Conservation (phyloP, 1,284 basidiomycete genomes). For the Leccinum solheimii region DNA sequence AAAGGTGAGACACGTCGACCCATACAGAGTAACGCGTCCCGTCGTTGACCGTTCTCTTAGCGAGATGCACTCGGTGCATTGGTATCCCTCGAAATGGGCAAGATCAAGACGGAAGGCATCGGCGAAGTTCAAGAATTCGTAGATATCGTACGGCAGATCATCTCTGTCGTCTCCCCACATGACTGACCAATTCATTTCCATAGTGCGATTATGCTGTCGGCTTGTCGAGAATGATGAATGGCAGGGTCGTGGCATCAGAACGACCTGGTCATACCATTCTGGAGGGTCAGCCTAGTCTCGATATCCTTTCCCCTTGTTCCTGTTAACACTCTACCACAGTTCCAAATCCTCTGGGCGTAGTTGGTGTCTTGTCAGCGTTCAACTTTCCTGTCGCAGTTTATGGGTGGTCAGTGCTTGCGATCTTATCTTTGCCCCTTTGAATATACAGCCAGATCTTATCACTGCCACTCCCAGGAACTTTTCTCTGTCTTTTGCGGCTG, state of each 20-base stretch:
- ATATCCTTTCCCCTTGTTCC: constrained; percentile 5
- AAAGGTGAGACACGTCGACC: constrained; percentile 52
- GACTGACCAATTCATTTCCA: constrained; percentile 11
- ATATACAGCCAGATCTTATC: constrained; percentile 7
- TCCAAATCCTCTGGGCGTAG: constrained; percentile 89
- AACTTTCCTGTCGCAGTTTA: constrained; percentile 94
- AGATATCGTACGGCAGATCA: constrained; percentile 67
- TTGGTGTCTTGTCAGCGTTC: constrained; percentile 91
- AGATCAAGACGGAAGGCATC: constrained; percentile 88
- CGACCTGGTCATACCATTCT: constrained; percentile 88
- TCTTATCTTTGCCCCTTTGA: neutral
- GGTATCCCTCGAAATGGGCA: constrained; percentile 93
- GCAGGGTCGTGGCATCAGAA: constrained; percentile 82
- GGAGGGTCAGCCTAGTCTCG: constrained; percentile 55
- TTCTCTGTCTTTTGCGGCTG: constrained; percentile 84
- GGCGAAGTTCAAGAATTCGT: constrained; percentile 96
- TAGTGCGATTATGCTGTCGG: constrained; percentile 79
- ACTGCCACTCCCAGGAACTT: constrained; percentile 67
- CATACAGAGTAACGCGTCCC: neutral
- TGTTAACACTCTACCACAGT: constrained; percentile 45
- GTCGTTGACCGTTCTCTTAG: constrained; percentile 38
- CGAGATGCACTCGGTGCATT: constrained; percentile 81
- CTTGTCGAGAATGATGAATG: constrained; percentile 89
- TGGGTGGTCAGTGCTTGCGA: constrained; percentile 58
- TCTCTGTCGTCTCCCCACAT: constrained; percentile 12